phyloP scores from a whole-genome alignment of 768 basidiomycete genomes.

The Leccinellum albellum region DNA sequence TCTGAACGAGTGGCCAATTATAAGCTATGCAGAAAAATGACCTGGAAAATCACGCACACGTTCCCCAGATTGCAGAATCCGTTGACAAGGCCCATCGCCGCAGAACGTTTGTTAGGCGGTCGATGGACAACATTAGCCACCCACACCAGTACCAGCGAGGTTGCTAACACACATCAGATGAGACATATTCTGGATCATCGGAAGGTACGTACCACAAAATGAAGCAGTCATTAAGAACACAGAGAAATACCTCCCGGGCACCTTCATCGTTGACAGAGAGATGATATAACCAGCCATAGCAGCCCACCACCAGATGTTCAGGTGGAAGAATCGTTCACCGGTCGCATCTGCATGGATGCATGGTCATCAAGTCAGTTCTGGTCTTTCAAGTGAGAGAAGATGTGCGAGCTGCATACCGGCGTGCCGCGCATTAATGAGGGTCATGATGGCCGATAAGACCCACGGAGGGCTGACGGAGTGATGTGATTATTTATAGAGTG shows the following conservation, averaged over 20 bases:
- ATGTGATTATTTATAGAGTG: neutral
- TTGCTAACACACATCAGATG: neutral
- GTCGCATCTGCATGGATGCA: neutral
- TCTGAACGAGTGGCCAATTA: neutral
- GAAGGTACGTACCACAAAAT: neutral
- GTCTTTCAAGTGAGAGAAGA: neutral
- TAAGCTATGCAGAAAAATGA: neutral
- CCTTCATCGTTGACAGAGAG: neutral
- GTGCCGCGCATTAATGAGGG: neutral
- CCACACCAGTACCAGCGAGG: neutral
- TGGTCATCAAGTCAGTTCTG: too few species aligned
- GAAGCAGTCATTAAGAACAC: neutral
- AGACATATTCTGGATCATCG: neutral
- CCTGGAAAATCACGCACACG: neutral
- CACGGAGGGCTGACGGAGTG: neutral
- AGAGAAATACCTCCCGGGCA: neutral
- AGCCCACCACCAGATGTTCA: neutral
- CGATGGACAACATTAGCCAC: neutral
- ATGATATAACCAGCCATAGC: neutral
- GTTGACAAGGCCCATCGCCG: neutral
- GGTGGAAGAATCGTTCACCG: neutral
- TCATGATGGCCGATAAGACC: neutral
- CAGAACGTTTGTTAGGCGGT: neutral
- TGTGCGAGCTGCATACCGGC: neutral
- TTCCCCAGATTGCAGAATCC: neutral